Conservation (phyloP, 257 asterid genomes). For the Ehretia macrophylla region DNA sequence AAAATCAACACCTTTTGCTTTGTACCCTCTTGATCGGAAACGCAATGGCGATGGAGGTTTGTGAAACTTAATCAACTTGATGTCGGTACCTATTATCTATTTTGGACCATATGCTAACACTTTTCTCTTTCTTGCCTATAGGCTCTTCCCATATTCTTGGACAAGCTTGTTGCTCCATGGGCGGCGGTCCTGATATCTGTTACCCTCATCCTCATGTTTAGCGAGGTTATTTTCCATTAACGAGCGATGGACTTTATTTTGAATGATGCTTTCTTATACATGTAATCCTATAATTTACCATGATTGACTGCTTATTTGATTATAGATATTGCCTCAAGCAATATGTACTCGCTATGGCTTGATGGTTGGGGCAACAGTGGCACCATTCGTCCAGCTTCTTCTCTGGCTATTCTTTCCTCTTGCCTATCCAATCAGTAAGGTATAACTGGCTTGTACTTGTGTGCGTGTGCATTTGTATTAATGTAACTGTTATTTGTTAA, state of each 20-base stretch:
- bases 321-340: slow-evolving; percentile 96
- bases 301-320: not conserved
- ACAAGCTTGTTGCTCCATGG: slow-evolving; percentile 97
- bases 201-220: slow-evolving; percentile 92
- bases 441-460: slow-evolving; percentile 13
- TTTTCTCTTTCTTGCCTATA: slow-evolving; percentile 20
- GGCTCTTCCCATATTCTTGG: slow-evolving; percentile 99
- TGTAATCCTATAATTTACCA: not conserved
- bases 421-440: slow-evolving; percentile 98
- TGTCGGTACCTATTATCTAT: not conserved
- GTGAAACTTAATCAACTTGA: slow-evolving; percentile 18
- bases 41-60: slow-evolving; percentile 98
- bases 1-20: slow-evolving; percentile 95
- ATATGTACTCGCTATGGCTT: slow-evolving; percentile 92
- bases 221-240: slow-evolving; percentile 58
- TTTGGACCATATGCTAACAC: not conserved
- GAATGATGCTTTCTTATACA: slow-evolving; percentile 4
- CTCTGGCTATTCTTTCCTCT: slow-evolving; percentile 86
- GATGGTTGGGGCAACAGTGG: slow-evolving; percentile 82
- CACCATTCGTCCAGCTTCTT: slow-evolving; percentile 89
- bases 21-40: slow-evolving; percentile 99
- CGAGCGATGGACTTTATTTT: slow-evolving; percentile 5
- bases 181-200: slow-evolving; percentile 89
- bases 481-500: not conserved
- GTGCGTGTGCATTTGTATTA: not conserved